A percentile compares a stretch with the other conserved stretches of the same genome.
phyloP scores from a whole-genome alignment of 192 early-diverging fungal species.

The Cetraspora pellucida region DNA sequence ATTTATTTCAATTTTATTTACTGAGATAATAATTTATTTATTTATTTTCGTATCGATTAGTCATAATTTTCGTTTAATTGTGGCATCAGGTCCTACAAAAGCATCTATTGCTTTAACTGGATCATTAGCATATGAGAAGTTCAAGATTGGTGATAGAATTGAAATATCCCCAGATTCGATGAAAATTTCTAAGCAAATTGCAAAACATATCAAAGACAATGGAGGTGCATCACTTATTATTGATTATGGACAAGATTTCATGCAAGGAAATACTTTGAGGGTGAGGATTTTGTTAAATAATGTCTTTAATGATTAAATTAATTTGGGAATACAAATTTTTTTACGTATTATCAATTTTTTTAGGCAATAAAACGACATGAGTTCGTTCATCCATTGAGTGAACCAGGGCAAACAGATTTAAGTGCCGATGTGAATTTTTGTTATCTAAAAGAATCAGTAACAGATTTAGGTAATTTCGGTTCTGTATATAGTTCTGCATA shows the following conservation, averaged over 20 bases:
- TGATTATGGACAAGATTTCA: conserved; percentile 88
- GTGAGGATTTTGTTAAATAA: conserved; percentile 41
- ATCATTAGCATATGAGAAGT: conserved; percentile 49
- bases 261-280: conserved; percentile 77
- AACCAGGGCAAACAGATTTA: conserved; percentile 85
- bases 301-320: background rate
- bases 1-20: too few species aligned
- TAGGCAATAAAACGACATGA: conserved; percentile 84
- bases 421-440: conserved; percentile 93
- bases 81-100: conserved; percentile 63
- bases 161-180: conserved; percentile 86
- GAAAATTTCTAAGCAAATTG: conserved; percentile 64
- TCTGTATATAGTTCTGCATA: too few species aligned
- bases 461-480: conserved; percentile 39
- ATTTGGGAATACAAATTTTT: background rate
- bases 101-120: conserved; percentile 33
- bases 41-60: conserved; percentile 36
- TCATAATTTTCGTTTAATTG: conserved; percentile 77
- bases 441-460: conserved; percentile 63
- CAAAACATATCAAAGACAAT: conserved; percentile 64
- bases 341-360: too few species aligned
- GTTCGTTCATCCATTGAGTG: conserved; percentile 74
- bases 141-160: conserved; percentile 72
- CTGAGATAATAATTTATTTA: too few species aligned
- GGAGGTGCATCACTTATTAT: conserved; percentile 77